Percentiles rank a stretch among this genome's conserved stretches.
phyloP scores from a whole-genome alignment of 257 asterid genomes.

The Lantana camara region DNA sequence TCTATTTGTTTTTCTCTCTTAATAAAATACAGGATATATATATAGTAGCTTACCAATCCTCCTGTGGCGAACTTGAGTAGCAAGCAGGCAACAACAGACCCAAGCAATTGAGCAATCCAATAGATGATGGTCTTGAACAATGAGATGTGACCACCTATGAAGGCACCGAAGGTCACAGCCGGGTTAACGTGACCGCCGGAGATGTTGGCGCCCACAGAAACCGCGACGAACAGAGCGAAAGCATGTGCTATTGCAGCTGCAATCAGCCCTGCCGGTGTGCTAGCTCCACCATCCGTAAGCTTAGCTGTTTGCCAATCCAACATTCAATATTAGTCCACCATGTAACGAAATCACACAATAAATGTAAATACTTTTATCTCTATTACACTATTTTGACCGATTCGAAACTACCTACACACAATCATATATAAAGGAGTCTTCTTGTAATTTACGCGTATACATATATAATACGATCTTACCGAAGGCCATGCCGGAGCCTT shows the following conservation, averaged over 20 bases:
- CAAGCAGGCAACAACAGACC: conserved; percentile 75
- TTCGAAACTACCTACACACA: too few relatives aligned
- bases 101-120: conserved; percentile 84
- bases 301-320: too few relatives aligned
- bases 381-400: too few relatives aligned
- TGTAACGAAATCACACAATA: too few relatives aligned
- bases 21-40: too few relatives aligned
- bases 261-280: conserved; percentile 69
- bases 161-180: conserved; percentile 86
- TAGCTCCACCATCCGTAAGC: conserved; percentile 57
- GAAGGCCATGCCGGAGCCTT: conserved; percentile 92
- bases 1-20: too few relatives aligned
- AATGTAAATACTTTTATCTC: too few relatives aligned
- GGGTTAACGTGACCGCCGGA: conserved; percentile 94
- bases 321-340: too few relatives aligned
- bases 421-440: too few relatives aligned
- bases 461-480: too few relatives aligned
- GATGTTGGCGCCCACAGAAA: conserved; percentile 74
- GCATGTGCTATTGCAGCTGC: conserved; percentile 77
- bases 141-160: conserved; percentile 77
- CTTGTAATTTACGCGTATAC: too few relatives aligned
- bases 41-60: conserved; percentile 51
- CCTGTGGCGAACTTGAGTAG: conserved; percentile 76
- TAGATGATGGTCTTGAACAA: conserved; percentile 54
- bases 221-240: conserved; percentile 77